These are phyloP conservation scores for Metschnikowia kofuensis DNA, from an alignment of 805 yeast species.

Conservation along the genomic window DNA sequence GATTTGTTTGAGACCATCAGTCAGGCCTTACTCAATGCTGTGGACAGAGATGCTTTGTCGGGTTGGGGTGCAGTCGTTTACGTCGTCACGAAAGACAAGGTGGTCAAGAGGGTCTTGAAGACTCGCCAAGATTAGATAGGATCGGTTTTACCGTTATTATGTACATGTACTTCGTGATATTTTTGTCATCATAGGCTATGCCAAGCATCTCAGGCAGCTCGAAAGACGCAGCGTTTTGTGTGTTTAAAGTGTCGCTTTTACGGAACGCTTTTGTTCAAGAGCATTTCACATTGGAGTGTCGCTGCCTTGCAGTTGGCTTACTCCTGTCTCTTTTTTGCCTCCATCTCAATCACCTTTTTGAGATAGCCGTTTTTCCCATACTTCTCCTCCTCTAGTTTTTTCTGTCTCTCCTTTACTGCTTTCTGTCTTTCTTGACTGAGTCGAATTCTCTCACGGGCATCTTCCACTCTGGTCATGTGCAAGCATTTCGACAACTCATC, in stretches of 20 bases:
- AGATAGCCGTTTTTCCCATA: conserved; percentile 74
- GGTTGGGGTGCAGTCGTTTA: conserved; percentile 99
- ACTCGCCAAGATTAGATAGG: conserved; percentile 84
- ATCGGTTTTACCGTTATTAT: background rate
- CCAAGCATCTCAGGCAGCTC: too few relatives aligned
- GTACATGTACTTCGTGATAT: background rate
- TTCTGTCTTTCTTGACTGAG: conserved; percentile 56
- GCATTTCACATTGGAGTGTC: too few relatives aligned
- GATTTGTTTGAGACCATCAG: conserved; percentile 93
- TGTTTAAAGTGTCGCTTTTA: too few relatives aligned
- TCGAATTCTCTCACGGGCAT: conserved; percentile 53
- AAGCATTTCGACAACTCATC: conserved; percentile 77
- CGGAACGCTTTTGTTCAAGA: too few relatives aligned
- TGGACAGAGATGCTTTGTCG: conserved; percentile 93
- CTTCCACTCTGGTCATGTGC: conserved; percentile 67
- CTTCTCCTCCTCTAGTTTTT: conserved; percentile 67
- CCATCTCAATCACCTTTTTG: conserved; percentile 55
- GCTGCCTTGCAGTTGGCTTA: background rate
- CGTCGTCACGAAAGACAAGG: conserved; percentile 87
- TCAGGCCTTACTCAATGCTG: conserved; percentile 90
- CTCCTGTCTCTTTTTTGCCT: conserved; percentile 27
- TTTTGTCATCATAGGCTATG: too few relatives aligned
- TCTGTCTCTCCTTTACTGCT: conserved; percentile 54
- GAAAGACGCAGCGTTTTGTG: too few relatives aligned
- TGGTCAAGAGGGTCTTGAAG: conserved; percentile 79